These are phyloP conservation scores for Malus sylvestris DNA, from an alignment of 306 rosid genomes.

Conservation along the genomic window DNA sequence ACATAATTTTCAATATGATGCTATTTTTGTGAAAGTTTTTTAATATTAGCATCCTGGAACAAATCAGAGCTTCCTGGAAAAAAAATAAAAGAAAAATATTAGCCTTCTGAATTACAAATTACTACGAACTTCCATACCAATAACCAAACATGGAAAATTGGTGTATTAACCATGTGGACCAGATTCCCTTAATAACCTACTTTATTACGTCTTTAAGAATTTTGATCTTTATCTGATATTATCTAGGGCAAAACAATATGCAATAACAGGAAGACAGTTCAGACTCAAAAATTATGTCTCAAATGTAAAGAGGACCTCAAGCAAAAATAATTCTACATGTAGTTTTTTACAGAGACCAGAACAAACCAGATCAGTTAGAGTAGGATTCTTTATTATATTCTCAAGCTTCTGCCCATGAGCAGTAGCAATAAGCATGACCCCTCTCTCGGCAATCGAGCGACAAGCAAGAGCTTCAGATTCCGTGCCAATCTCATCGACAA, in stretches of 20 bases:
- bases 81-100: too few relatives aligned
- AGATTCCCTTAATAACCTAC: background rate
- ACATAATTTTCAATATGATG: background rate
- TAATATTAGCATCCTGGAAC: background rate
- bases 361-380: conserved; percentile 61
- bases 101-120: background rate
- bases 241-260: background rate
- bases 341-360: conserved; percentile 17
- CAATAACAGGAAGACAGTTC: background rate
- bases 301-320: conserved; percentile 4
- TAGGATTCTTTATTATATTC: conserved; percentile 53
- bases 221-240: background rate
- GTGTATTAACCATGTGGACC: background rate
- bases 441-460: conserved; percentile 61
- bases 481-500: conserved; percentile 72
- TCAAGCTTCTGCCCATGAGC: conserved; percentile 61
- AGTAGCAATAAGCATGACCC: conserved; percentile 69
- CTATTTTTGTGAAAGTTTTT: background rate
- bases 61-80: background rate
- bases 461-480: conserved; percentile 67
- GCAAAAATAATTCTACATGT: background rate
- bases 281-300: background rate
- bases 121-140: background rate
- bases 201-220: background rate
- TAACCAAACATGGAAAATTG: background rate